These are phyloP conservation scores for Nematocida parisii DNA, from an alignment of 371 early-diverging fungal genomes.

Conservation along the genomic window DNA sequence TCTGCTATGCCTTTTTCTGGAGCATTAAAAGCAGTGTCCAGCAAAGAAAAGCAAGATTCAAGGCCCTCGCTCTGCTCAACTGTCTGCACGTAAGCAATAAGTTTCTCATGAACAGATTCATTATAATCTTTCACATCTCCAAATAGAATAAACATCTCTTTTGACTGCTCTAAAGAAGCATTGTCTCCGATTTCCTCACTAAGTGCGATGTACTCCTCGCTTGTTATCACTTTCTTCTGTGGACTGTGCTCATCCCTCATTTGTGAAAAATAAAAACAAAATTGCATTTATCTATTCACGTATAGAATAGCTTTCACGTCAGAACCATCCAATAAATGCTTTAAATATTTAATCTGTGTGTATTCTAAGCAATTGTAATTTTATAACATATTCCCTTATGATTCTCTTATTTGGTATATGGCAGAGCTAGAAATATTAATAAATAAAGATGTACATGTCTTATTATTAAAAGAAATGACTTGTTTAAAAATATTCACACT, in stretches of 20 bases:
- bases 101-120: constrained; percentile 22
- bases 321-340: too few relatives aligned
- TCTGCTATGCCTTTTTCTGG: constrained; percentile 1
- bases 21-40: not conserved
- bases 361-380: too few relatives aligned
- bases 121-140: not conserved
- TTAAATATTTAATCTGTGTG: too few relatives aligned
- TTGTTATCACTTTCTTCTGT: not conserved
- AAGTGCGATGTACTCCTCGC: constrained; percentile 1
- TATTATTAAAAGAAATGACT: too few relatives aligned
- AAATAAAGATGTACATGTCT: too few relatives aligned
- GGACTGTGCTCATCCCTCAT: not conserved
- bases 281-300: not conserved
- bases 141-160: constrained; percentile 21
- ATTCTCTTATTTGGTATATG: too few relatives aligned
- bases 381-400: too few relatives aligned
- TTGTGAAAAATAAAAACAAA: constrained; percentile 33
- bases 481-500: too few relatives aligned
- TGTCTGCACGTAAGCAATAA: constrained; percentile 33
- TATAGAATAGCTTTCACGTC: too few relatives aligned
- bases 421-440: too few relatives aligned
- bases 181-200: not conserved
- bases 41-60: not conserved
- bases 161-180: not conserved
- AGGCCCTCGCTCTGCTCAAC: constrained; percentile 37